phyloP scores from a whole-genome alignment of 1,284 basidiomycete species.

The Takashimella koratensis region DNA sequence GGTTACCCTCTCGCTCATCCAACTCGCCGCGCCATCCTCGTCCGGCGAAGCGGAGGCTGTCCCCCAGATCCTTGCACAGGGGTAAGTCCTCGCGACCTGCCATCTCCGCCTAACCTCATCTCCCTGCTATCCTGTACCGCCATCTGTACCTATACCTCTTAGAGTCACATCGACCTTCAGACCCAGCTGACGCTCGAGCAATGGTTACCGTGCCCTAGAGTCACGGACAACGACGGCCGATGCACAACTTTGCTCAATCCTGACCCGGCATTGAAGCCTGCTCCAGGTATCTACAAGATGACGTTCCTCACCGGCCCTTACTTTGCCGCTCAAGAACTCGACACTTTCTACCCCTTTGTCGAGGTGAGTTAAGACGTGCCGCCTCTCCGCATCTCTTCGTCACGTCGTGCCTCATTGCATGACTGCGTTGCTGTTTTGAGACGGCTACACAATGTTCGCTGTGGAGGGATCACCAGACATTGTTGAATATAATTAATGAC shows the following conservation, averaged over 20 bases:
- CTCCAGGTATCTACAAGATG: conserved; percentile 70
- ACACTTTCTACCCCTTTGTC: conserved; percentile 75
- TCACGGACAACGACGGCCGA: conserved; percentile 77
- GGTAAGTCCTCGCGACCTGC: conserved; percentile 51
- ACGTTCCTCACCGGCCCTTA: conserved; percentile 78
- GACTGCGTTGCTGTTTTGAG: not conserved
- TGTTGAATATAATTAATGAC: no score
- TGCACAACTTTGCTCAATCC: conserved; percentile 65
- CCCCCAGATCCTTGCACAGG: conserved; percentile 59
- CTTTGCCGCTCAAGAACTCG: conserved; percentile 61
- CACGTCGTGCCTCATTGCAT: not conserved
- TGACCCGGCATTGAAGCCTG: conserved; percentile 55
- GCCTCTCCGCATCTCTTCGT: no score
- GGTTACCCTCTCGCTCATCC: conserved; percentile 44
- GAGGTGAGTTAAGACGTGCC: conserved; percentile 29
- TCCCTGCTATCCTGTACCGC: not conserved
- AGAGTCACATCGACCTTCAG: not conserved
- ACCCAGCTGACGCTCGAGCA: not conserved
- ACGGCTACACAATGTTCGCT: no score
- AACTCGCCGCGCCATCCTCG: conserved; percentile 2
- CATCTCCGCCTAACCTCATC: not conserved
- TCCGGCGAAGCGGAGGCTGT: conserved; percentile 4
- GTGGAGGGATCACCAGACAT: no score
- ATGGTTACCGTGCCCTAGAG: no score
- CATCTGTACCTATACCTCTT: conserved; percentile 1